Base-by-base conservation (phyloP, 106 monocot species). In the Ottelia alismoides region DNA sequence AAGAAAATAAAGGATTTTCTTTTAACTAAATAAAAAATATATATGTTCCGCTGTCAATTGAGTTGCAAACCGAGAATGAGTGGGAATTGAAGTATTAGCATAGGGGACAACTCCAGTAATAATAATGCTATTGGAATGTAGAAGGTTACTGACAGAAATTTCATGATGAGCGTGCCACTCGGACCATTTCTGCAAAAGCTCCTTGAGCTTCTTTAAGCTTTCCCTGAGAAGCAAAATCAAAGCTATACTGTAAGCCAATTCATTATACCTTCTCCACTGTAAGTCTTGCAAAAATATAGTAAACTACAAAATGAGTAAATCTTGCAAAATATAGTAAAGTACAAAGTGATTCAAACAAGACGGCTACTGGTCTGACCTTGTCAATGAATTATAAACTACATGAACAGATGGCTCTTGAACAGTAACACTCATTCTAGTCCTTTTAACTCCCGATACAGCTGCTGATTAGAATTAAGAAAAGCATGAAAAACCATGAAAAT, bases 121-220 rank as follows among this genome's bases (percentile, higher is more conserved):
- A n/a, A n/a, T n/a, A n/a, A n/a, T n/a, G n/a, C n/a, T n/a, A n/a
- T n/a, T n/a, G n/a, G n/a, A n/a, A n/a, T n/a, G n/a, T n/a, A n/a
- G n/a, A n/a, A n/a, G n/a, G n/a, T n/a, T n/a, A 50, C 51, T 30
- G 28, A 12, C 3, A 31, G 20, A 49, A 51, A 7, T 57, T 24
- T 61, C 69, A 53, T 54, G 27, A 17, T 61, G 47, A 45, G 77
- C 71, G 21, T 92, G 79, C 87, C 93, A 93, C 59, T 84, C 64
- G 28, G 84, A 87, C 93, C 93, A 93, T 29, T 88, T 67, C 56
- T 93, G 93, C 80, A 93, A 74, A 58, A 88, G 65, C 28, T 73
- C 84, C 65, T 78, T 71, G 35, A 93, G 87, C 64, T 81, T 84
- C 27, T 67, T 75, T 57, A 84, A 88, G 73, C 93, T 93, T 76